phyloP scores from a whole-genome alignment of 306 rosid genomes.

The Argentina anserina region DNA sequence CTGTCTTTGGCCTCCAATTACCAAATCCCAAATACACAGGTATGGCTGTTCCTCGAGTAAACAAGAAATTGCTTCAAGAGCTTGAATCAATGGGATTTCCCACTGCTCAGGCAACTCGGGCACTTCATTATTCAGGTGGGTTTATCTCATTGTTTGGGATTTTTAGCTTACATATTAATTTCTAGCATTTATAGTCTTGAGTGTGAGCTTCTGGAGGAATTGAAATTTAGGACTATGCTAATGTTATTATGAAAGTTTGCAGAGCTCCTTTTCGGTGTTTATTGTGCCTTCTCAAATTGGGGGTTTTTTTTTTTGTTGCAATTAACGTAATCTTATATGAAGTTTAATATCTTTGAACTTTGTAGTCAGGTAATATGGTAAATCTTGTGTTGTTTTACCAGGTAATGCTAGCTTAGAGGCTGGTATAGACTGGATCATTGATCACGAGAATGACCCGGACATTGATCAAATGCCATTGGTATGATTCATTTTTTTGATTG shows the following conservation, averaged over 20 bases:
- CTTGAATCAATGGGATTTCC: slow-evolving; percentile 69
- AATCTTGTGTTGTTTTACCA: slow-evolving; percentile 27
- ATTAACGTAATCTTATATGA: neutral
- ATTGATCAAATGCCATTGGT: slow-evolving; percentile 74
- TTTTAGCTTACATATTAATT: neutral
- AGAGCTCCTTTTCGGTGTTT: neutral
- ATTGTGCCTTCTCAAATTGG: neutral
- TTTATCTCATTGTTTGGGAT: neutral
- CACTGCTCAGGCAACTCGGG: slow-evolving; percentile 43
- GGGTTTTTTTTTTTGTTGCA: neutral
- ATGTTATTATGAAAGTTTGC: neutral
- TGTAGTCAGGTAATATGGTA: neutral
- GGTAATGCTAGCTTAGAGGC: slow-evolving; percentile 59
- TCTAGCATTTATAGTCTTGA: neutral
- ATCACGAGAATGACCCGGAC: slow-evolving; percentile 65
- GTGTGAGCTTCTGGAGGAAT: too few species aligned
- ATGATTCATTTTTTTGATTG: slow-evolving; percentile 15
- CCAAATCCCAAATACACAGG: neutral
- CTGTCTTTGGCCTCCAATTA: neutral
- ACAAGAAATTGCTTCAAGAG: slow-evolving; percentile 46
- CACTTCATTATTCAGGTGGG: slow-evolving; percentile 66
- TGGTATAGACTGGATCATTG: slow-evolving; percentile 64
- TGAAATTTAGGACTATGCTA: neutral
- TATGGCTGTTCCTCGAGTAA: slow-evolving; percentile 68
- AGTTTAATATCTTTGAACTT: neutral